A percentile compares a stretch with the other conserved stretches of the same genome.
Evolutionary conservation across 768 basidiomycete species (phyloP).

Genomic region (Cystofilobasidium bisporidii): DNA sequence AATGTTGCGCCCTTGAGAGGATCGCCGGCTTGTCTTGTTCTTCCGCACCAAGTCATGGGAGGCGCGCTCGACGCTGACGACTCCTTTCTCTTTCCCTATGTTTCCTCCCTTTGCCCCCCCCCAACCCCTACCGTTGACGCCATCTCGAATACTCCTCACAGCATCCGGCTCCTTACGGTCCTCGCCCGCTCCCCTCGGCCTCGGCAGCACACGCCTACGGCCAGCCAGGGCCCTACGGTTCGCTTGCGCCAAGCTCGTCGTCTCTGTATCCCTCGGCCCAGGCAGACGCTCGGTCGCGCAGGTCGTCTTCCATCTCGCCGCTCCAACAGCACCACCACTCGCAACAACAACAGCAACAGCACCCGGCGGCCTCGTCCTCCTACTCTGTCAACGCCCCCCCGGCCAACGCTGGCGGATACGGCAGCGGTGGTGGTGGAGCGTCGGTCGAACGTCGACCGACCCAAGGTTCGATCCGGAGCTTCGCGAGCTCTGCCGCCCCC

Average conservation of each 20-base stretch:
- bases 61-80: too few species aligned
- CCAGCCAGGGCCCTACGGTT: neutral
- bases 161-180: neutral
- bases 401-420: too few species aligned
- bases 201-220: too few species aligned
- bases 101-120: too few species aligned
- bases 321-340: neutral
- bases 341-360: neutral
- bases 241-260: slow-evolving; percentile 1
- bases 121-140: too few species aligned
- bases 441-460: neutral
- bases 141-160: too few species aligned
- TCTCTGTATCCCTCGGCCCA: neutral
- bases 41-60: too few species aligned
- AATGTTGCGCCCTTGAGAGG: too few species aligned
- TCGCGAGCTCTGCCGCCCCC: neutral
- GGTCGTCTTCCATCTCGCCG: neutral
- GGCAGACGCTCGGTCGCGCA: neutral
- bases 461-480: neutral
- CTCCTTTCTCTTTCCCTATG: neutral
- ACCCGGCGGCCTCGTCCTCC: neutral
- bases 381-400: neutral
- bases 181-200: neutral
- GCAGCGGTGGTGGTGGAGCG: neutral
- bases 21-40: too few species aligned